Base-by-base conservation (phyloP, 441 rosid genomes). In the Gossypium trilobum region DNA sequence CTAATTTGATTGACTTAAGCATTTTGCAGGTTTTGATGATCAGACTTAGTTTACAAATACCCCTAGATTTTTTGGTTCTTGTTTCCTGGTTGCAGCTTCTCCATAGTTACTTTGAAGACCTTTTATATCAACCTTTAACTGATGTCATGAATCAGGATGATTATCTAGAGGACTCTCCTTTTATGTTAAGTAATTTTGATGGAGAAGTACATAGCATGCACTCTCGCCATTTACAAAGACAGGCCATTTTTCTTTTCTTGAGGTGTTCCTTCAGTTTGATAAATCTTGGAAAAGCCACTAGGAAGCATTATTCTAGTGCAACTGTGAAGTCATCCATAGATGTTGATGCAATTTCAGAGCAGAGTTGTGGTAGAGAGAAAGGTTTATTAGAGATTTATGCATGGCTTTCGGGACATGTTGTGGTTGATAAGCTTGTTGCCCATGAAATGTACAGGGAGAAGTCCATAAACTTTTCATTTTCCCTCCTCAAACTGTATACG, bases 131-230 rank as follows among this genome's bases (percentile, higher is more conserved):
- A 65, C 77, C 83, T 66, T 77, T 88, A 55, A 68, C 66, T 50
- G 65, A 73, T 70, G 19, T 61, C 5, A 77, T 69, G 22, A 44
- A 73, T 74, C 77, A 75, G 57, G 83, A 79, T 78, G 83, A 82
- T 61, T 82, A 75, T 82, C 80, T 92, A 76, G 95, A 91, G 74
- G 91, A 86, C 57, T 92, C 94, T 29, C 97, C 97, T 20, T 90
- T 94, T 85, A 57, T 78, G 70, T 73, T 50, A 75, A 73, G 80
- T 76, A 62, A 83, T 65, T 77, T 73, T 79, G 80, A 81, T 74
- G 84, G 73, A 56, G 82, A 85, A 50, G 61, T 51, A 52, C 60
- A 50, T 63, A 62, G 50, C 62, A 66, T 78, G 25, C 67, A 73
- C 78, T 79, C 85, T 57, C 23, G 4, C 52, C 95, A 92, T 79